These are phyloP conservation scores for Fusarium sp. DNA, from an alignment of 2,329 filamentous ascomycete species.

Conservation along the genomic window DNA sequence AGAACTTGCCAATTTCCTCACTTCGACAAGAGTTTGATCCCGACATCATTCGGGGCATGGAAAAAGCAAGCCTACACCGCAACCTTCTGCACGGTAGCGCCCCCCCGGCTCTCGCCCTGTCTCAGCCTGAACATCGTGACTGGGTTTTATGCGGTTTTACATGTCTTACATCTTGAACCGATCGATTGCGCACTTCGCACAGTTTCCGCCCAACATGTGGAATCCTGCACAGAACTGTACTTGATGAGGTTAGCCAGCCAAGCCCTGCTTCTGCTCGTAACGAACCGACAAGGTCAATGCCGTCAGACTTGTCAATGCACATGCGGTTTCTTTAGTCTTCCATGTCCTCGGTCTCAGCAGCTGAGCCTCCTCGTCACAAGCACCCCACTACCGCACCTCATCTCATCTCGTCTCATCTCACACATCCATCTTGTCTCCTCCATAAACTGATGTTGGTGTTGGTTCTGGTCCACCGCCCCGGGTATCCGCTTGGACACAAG, in stretches of 20 bases:
- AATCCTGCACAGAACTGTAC: constrained; percentile 19
- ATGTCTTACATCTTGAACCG: constrained; percentile 42
- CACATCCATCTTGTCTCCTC: constrained; percentile 27
- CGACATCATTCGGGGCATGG: constrained; percentile 38
- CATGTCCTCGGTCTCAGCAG: constrained; percentile 25
- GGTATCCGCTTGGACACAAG: constrained; percentile 43
- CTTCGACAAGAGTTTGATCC: constrained; percentile 21
- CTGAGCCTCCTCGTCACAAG: constrained; percentile 41
- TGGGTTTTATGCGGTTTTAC: constrained; percentile 42
- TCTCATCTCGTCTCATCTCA: constrained; percentile 13
- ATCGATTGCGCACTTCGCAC: constrained; percentile 44
- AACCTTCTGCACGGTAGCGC: constrained; percentile 24
- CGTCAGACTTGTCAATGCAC: constrained; percentile 22
- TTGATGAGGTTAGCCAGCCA: constrained; percentile 20
- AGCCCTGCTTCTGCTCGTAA: not conserved
- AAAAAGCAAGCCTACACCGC: constrained; percentile 42
- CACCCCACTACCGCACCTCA: constrained; percentile 22
- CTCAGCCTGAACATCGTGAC: constrained; percentile 37
- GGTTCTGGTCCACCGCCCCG: constrained; percentile 32
- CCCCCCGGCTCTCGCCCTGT: constrained; percentile 27
- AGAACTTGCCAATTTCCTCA: constrained; percentile 26
- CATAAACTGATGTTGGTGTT: constrained; percentile 28
- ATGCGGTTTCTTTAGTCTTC: constrained; percentile 24
- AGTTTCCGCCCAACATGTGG: constrained; percentile 33
- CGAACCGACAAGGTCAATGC: constrained; percentile 24